Conservation (phyloP, 1,139 yeast genomes). For the Saccharomyces hybrid region DNA sequence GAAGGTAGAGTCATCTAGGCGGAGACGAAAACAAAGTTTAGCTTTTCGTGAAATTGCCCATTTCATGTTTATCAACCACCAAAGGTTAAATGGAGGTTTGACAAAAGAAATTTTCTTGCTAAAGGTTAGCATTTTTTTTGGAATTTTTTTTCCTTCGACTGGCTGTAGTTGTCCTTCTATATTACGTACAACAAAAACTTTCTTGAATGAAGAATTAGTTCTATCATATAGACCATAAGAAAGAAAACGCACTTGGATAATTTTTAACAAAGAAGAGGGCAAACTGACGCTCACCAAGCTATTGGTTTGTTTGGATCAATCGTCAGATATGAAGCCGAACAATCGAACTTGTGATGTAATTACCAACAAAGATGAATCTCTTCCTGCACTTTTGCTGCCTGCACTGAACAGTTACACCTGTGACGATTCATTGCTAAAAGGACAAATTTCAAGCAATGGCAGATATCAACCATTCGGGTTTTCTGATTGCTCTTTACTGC, state of each 20-base stretch:
- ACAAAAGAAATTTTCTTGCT: not conserved
- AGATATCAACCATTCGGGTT: not conserved
- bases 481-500: not conserved
- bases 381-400: not conserved
- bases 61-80: not conserved
- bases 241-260: not conserved
- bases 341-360: not conserved
- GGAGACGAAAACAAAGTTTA: not conserved
- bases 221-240: not conserved
- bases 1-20: slow-evolving; percentile 1
- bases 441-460: not conserved
- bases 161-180: not conserved
- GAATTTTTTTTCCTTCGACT: not conserved
- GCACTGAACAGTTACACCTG: not conserved
- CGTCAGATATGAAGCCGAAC: not conserved
- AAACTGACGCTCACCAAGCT: not conserved
- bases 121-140: not conserved
- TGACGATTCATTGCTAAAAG: not conserved
- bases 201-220: not conserved
- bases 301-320: not conserved
- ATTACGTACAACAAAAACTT: not conserved
- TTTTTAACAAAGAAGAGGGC: not conserved
- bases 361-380: not conserved
- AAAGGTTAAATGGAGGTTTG: not conserved
- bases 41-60: not conserved